Conservation (phyloP, 164 flowering plant genomes). For the Magnolia changhungtana region DNA sequence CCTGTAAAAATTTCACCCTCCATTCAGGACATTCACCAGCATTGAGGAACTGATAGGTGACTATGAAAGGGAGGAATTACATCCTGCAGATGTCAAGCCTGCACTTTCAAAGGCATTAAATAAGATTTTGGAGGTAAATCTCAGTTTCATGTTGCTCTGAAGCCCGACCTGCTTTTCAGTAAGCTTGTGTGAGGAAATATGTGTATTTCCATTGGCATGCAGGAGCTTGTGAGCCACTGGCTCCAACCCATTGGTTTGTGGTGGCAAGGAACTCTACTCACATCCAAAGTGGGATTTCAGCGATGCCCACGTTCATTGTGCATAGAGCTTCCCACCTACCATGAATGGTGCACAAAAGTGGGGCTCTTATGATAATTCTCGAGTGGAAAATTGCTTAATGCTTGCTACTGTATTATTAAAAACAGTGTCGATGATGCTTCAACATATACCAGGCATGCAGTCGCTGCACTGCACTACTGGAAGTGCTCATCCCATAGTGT, state of each 20-base stretch:
- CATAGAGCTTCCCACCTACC: neutral
- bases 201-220: no score
- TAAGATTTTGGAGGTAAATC: conserved; percentile 67
- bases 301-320: neutral
- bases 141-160: neutral
- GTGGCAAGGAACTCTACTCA: neutral
- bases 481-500: neutral
- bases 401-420: neutral
- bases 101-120: conserved; percentile 77
- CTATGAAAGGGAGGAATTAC: conserved; percentile 66
- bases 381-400: neutral
- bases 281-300: neutral
- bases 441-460: neutral
- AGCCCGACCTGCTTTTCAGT: neutral
- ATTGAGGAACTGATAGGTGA: conserved; percentile 67
- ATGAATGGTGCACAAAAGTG: neutral
- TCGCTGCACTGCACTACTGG: neutral
- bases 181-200: neutral
- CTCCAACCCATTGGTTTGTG: no score
- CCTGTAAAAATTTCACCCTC: neutral
- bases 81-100: conserved; percentile 87
- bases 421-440: neutral
- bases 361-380: no score
- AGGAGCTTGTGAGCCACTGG: no score
- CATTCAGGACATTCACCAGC: conserved; percentile 51